Base-by-base conservation (phyloP, 2,329 filamentous ascomycete species). In the Talaromyces sp. region DNA sequence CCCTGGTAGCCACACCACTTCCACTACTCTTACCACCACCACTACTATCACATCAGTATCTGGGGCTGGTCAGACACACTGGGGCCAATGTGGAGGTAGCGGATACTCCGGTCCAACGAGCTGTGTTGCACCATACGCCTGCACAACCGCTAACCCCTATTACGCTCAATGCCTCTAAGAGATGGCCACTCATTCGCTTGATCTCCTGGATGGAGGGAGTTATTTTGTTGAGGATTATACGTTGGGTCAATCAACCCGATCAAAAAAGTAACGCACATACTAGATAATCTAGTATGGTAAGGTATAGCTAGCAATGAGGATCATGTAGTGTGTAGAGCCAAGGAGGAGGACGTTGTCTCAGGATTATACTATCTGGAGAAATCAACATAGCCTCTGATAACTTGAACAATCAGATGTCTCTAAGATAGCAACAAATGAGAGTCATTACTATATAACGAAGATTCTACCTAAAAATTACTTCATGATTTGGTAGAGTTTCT, bases 41-140 rank as follows among this genome's bases (percentile, higher is more conserved):
- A 27, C 27, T 17, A 35, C 4, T 17, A 61, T 41, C 25, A 27
- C 9, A 7, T 27, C 41, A 35, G 17, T 22, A 31, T 61, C 58
- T 22, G 37, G 39, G 35, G 45, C 58, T 17, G 41, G n/a, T 2
- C 58, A 61, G 27, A 33, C 33, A 19, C 58, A 61, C 11, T 61
- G 43, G 39, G 58, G 58, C 6, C 60, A 52, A 41, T 62, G 60
- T 31, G 47, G 60, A 52, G 60, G 60, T 25, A 62, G 60, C 19
- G 60, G 45, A 31, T 62, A 35, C 27, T 41, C 31, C 35, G 47
- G 47, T 37, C 60, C 60, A 11, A 62, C 47, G 35, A 62, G 60
- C 33, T 62, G 60, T 52, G 27, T n/a, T 27, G 10, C 60, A 7
- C 47, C 47, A 7, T 52, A 62, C 25, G 35, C 60, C 22, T 62